Conservation (phyloP, 192 early-diverging fungal genomes). For the Rhizoclosmatium globosum region DNA sequence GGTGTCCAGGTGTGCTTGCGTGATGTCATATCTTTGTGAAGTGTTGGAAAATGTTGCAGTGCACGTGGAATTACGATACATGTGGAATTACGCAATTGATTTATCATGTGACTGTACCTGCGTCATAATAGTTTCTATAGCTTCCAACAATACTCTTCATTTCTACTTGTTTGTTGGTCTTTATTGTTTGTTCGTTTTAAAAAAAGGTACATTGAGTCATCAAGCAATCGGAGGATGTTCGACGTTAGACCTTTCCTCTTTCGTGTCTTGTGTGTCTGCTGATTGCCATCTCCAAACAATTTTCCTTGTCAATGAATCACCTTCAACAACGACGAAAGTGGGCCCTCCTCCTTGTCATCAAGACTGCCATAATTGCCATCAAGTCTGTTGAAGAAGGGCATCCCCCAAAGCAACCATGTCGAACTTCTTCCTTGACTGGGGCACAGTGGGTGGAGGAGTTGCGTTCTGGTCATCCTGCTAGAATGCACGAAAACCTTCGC, state of each 20-base stretch:
- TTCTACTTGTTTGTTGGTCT: neutral
- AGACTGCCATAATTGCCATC: neutral
- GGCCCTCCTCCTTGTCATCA: neutral
- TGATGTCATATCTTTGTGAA: too few relatives aligned
- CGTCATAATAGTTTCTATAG: neutral
- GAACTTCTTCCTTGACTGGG: neutral
- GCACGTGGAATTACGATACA: too few relatives aligned
- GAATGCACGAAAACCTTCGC: conserved; percentile 2
- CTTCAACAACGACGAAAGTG: neutral
- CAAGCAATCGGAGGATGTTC: too few relatives aligned
- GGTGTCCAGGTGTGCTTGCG: neutral
- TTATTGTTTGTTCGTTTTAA: neutral
- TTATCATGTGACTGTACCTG: neutral
- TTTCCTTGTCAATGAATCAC: too few relatives aligned
- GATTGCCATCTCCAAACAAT: too few relatives aligned
- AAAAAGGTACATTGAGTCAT: neutral
- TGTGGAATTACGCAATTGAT: neutral
- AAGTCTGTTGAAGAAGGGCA: neutral
- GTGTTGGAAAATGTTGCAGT: neutral
- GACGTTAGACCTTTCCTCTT: too few relatives aligned
- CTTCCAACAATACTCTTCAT: too few relatives aligned
- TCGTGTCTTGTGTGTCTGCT: too few relatives aligned
- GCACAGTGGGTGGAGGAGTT: neutral
- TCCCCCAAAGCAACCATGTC: neutral
- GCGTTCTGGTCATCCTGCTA: neutral